Conservation (phyloP, 176 grass and related monocot genomes). For the Aegilops umbellulata region DNA sequence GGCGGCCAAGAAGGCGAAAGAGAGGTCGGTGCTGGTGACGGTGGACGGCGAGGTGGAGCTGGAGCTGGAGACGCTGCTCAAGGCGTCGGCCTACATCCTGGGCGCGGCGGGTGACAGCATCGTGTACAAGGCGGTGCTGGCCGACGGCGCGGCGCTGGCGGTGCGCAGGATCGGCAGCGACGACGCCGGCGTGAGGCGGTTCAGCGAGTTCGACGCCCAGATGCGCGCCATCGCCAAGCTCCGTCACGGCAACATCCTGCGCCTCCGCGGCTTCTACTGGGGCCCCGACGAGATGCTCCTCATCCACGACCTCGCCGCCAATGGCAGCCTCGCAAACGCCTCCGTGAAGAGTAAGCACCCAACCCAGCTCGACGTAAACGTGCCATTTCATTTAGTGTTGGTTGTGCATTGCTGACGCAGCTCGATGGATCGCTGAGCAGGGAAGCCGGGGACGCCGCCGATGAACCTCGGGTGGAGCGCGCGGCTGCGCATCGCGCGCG, state of each 20-base stretch:
- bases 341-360: constrained; percentile 52
- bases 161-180: constrained; percentile 81
- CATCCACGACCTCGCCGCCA: constrained; percentile 83
- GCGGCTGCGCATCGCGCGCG: constrained; percentile 62
- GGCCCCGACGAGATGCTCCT: constrained; percentile 85
- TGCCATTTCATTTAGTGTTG: background rate
- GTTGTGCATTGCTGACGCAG: background rate
- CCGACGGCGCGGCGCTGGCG: constrained; percentile 53
- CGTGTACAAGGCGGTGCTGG: constrained; percentile 87
- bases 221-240: constrained; percentile 66
- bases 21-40: constrained; percentile 50
- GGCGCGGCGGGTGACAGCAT: constrained; percentile 65
- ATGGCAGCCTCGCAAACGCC: constrained; percentile 84
- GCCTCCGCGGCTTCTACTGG: constrained; percentile 87
- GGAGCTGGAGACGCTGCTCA: constrained; percentile 81
- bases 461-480: constrained; percentile 59
- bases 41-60: constrained; percentile 62
- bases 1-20: constrained; percentile 26
- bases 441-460: constrained; percentile 55
- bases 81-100: constrained; percentile 85
- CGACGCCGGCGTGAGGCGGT: constrained; percentile 37
- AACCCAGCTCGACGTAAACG: background rate
- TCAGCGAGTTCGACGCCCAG: constrained; percentile 72
- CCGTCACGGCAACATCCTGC: constrained; percentile 70
- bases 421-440: constrained; percentile 29